Evolutionary conservation across 805 yeast genomes (phyloP), one percentile per base, ranked within the genome.

Genomic region (Hanseniaspora nectarophila): DNA sequence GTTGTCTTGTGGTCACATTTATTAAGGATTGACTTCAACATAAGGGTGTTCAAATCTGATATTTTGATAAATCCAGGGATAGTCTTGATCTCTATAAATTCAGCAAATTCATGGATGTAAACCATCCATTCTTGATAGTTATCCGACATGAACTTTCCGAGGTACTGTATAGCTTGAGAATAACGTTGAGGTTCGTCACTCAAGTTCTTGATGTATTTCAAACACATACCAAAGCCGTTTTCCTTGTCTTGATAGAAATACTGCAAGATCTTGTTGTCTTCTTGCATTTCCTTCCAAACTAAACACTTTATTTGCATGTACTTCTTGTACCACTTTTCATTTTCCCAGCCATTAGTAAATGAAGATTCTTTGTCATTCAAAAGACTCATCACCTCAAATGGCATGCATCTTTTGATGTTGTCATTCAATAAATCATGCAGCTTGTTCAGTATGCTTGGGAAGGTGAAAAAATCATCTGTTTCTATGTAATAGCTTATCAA

Each of bases 241-340:
- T 74, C 65, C 43, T 85, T 63, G 20, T 78, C 78, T 45, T 75
- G 71, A 44, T 77, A 78, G 24, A 80, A 70, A 2, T 86, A 74
- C 51, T 77, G 76, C 16, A 90, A 66, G 0, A 86, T 81, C 46
- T 77, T 73, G 10, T 73, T 71, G 60, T 85, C 85, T 49, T 77
- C 77, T 1, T 77, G 80, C 40, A 83, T 60, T 54, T 77, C 73
- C 43, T 73, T 73, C 51, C 82, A 70, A 2, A 88, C 75, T 43
- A 75, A 71, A 0, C 85, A 77, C 38, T 76, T 73, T 37, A 42
- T 42, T 18, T 42, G 24, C 45, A 42, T 42, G 9, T 42, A 42
- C 24, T 42, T 42, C 2, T 18, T n/a, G 15, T 15, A 40, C 43
- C 43, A 40, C 16, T 29, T 29, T 18, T 28, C 34, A 18, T 26